Conservation (phyloP, 2,329 filamentous ascomycete species). For the Emergomyces africanus region DNA sequence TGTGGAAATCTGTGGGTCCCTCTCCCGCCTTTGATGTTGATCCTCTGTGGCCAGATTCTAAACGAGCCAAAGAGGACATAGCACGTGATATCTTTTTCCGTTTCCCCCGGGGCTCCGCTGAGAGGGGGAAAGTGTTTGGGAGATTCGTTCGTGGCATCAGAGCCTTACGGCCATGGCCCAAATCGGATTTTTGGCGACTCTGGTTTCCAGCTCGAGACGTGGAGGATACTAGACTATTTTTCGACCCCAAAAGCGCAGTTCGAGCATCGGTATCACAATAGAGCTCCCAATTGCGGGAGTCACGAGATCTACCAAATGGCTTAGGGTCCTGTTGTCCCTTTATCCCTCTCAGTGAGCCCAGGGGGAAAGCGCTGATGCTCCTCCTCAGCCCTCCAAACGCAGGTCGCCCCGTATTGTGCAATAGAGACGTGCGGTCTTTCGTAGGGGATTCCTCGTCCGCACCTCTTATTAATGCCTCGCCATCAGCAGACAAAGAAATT, state of each 20-base stretch:
- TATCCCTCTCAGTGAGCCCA: conserved; percentile 43
- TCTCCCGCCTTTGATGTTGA: conserved; percentile 16
- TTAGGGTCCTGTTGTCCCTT: conserved; percentile 30
- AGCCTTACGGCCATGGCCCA: conserved; percentile 41
- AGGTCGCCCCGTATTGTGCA: conserved; percentile 35
- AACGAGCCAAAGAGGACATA: conserved; percentile 48
- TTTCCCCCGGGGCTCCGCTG: conserved; percentile 36
- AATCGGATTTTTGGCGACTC: conserved; percentile 42
- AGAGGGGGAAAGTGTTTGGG: conserved; percentile 40
- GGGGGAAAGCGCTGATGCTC: conserved; percentile 55
- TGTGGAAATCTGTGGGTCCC: conserved; percentile 24
- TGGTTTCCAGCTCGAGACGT: conserved; percentile 48
- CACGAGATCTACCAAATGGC: conserved; percentile 62
- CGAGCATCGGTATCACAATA: conserved; percentile 71
- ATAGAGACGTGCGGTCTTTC: conserved; percentile 38
- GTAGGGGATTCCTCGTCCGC: conserved; percentile 55
- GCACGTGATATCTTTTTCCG: conserved; percentile 50
- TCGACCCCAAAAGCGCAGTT: conserved; percentile 63
- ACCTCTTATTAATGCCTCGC: conserved; percentile 73
- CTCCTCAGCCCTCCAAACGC: conserved; percentile 48
- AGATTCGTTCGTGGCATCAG: conserved; percentile 28
- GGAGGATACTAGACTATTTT: conserved; percentile 73
- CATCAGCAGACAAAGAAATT: conserved; percentile 73
- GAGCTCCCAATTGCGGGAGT: conserved; percentile 83
- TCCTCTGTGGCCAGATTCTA: conserved; percentile 37